These are phyloP conservation scores for Candida chauliodis DNA, from an alignment of 805 yeast genomes.

Conservation along the genomic window DNA sequence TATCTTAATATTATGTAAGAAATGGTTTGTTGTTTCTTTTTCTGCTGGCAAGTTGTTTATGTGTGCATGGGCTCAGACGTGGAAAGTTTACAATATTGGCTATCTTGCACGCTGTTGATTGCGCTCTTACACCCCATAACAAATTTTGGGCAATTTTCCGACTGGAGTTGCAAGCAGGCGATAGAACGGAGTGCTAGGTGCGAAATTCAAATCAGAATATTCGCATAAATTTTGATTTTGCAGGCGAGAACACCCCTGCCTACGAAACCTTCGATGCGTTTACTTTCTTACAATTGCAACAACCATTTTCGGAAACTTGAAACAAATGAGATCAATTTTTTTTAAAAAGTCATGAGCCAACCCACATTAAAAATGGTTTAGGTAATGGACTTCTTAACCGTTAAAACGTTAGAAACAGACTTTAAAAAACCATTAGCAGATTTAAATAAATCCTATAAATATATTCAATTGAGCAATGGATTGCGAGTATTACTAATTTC, in stretches of 20 bases:
- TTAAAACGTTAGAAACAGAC: conserved; percentile 12
- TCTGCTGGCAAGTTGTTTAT: background rate
- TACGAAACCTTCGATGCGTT: background rate
- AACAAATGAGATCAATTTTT: background rate
- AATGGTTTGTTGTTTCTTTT: conserved; percentile 1
- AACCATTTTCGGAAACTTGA: conserved; percentile 7
- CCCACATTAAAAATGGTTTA: too few relatives aligned
- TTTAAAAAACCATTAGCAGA: conserved; percentile 32
- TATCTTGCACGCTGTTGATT: background rate
- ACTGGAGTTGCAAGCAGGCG: too few relatives aligned
- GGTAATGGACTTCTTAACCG: conserved; percentile 12
- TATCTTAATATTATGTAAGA: background rate
- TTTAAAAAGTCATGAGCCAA: too few relatives aligned
- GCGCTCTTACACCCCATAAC: conserved; percentile 1
- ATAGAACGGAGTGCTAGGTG: too few relatives aligned
- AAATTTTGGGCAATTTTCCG: too few relatives aligned
- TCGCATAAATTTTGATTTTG: too few relatives aligned
- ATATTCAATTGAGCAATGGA: conserved; percentile 62
- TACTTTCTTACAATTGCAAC: conserved; percentile 3
- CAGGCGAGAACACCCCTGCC: too few relatives aligned
- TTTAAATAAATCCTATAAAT: conserved; percentile 38
- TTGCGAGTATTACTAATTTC: conserved; percentile 65
- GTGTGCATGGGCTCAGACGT: background rate
- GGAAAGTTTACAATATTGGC: background rate
- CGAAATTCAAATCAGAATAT: too few relatives aligned